phyloP scores from a whole-genome alignment of 2,329 filamentous ascomycete species.

The Arachnopeziza araneosa region DNA sequence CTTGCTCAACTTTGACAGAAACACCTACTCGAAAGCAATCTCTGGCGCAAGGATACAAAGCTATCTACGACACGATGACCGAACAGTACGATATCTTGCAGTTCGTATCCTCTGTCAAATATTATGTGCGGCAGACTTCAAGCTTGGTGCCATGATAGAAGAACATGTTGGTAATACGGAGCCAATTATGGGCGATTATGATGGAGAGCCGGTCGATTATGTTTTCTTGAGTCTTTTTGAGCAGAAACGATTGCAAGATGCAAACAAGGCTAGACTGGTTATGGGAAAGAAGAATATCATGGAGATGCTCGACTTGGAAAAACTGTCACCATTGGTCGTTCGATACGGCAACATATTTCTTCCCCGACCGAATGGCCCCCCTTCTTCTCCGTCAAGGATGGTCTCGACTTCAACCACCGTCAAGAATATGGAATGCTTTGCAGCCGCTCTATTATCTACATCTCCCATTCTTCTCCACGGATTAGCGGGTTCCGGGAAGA shows the following conservation, averaged over 20 bases:
- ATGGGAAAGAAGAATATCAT: not conserved
- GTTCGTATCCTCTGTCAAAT: constrained; percentile 75
- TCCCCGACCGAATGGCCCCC: constrained; percentile 51
- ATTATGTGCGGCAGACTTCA: constrained; percentile 73
- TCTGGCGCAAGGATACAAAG: constrained; percentile 62
- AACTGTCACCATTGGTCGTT: constrained; percentile 55
- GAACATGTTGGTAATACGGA: constrained; percentile 57
- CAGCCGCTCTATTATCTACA: constrained; percentile 57
- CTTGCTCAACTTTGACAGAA: constrained; percentile 69
- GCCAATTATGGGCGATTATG: constrained; percentile 64
- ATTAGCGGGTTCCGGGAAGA: constrained; percentile 84
- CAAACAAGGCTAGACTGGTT: constrained; percentile 4
- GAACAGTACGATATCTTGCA: constrained; percentile 70
- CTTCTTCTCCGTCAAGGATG: constrained; percentile 45
- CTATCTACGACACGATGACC: constrained; percentile 57
- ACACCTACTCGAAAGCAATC: constrained; percentile 59
- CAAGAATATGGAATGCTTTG: constrained; percentile 65
- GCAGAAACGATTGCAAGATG: constrained; percentile 33
- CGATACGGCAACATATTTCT: constrained; percentile 63
- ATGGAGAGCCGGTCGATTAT: constrained; percentile 72
- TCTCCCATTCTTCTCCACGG: constrained; percentile 79
- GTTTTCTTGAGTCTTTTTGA: constrained; percentile 61
- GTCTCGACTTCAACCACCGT: constrained; percentile 69
- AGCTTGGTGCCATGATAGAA: constrained; percentile 65
- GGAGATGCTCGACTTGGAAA: constrained; percentile 27